These are phyloP conservation scores for Kazachstania bromeliacearum DNA, from an alignment of 805 yeast species.

Conservation along the genomic window DNA sequence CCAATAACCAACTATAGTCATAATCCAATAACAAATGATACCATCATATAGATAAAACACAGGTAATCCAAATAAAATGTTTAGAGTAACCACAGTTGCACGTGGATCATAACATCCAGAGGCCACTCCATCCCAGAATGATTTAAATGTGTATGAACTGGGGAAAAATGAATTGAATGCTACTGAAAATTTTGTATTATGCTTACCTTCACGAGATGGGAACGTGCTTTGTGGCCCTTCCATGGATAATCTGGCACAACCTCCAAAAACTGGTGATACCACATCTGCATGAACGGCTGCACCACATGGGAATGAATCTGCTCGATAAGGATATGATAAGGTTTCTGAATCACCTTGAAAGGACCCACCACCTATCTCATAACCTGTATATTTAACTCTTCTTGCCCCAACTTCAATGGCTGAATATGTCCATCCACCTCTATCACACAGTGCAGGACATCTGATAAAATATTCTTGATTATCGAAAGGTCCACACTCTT, in stretches of 20 bases:
- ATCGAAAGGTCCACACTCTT: conserved; percentile 42
- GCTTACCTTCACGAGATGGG: conserved; percentile 38
- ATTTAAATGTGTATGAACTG: conserved; percentile 53
- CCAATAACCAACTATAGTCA: conserved; percentile 69
- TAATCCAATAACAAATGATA: conserved; percentile 49
- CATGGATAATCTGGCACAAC: conserved; percentile 58
- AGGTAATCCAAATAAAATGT: conserved; percentile 54
- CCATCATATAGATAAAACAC: conserved; percentile 43
- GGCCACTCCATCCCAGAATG: conserved; percentile 28
- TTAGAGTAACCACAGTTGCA: conserved; percentile 42
- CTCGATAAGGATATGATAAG: conserved; percentile 63
- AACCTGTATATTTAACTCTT: conserved; percentile 59
- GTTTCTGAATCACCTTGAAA: conserved; percentile 13
- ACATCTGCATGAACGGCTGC: conserved; percentile 84
- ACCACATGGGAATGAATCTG: conserved; percentile 83
- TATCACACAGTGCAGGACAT: conserved; percentile 84
- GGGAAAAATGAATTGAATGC: conserved; percentile 68
- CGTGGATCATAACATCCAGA: conserved; percentile 66
- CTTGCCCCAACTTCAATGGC: conserved; percentile 64
- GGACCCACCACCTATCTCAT: conserved; percentile 68
- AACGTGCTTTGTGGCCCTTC: conserved; percentile 45
- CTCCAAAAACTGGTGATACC: conserved; percentile 66
- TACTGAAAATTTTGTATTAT: conserved; percentile 42
- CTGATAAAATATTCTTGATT: conserved; percentile 45
- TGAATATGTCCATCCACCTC: conserved; percentile 67